phyloP scores from a whole-genome alignment of 2,329 filamentous ascomycete genomes.

The Thyridium curvatum region DNA sequence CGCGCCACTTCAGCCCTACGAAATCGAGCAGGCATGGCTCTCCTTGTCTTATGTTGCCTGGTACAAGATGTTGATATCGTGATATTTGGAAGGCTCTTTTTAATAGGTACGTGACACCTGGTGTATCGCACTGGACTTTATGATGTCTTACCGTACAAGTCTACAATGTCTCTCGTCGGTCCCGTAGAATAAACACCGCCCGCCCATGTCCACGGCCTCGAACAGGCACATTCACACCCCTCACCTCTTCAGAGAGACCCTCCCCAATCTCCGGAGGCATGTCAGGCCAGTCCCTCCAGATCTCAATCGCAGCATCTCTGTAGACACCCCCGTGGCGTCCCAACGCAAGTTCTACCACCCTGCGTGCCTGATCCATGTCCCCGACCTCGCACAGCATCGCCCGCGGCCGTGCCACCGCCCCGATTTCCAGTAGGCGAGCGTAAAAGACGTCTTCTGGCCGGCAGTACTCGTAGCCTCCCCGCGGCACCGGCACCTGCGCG shows the following conservation, averaged over 20 bases:
- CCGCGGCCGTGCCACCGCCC: conserved; percentile 37
- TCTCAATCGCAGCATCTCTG: conserved; percentile 42
- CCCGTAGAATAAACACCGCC: conserved; percentile 28
- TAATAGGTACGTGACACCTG: too few relatives aligned
- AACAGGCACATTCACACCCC: conserved; percentile 23
- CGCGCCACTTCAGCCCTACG: too few relatives aligned
- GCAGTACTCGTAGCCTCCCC: conserved; percentile 13
- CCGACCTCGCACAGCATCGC: conserved; percentile 66
- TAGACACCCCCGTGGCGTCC: conserved; percentile 8
- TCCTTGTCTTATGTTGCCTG: too few relatives aligned
- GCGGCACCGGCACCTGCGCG: conserved; percentile 59
- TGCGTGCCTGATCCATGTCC: conserved; percentile 58
- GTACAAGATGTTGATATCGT: too few relatives aligned
- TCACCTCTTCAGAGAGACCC: conserved; percentile 12
- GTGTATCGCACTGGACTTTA: too few relatives aligned
- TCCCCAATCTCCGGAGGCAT: conserved; percentile 20
- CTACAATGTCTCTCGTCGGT: too few relatives aligned
- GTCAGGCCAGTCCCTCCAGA: conserved; percentile 67
- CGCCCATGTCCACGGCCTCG: conserved; percentile 42
- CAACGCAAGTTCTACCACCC: conserved; percentile 49
- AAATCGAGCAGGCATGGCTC: too few relatives aligned
- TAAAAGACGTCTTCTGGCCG: conserved; percentile 57
- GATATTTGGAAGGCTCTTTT: too few relatives aligned
- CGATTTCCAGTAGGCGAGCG: conserved; percentile 50
- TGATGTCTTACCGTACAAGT: too few relatives aligned